Base-by-base conservation (phyloP, 2,329 filamentous ascomycete genomes). In the Aureobasidium vineae region DNA sequence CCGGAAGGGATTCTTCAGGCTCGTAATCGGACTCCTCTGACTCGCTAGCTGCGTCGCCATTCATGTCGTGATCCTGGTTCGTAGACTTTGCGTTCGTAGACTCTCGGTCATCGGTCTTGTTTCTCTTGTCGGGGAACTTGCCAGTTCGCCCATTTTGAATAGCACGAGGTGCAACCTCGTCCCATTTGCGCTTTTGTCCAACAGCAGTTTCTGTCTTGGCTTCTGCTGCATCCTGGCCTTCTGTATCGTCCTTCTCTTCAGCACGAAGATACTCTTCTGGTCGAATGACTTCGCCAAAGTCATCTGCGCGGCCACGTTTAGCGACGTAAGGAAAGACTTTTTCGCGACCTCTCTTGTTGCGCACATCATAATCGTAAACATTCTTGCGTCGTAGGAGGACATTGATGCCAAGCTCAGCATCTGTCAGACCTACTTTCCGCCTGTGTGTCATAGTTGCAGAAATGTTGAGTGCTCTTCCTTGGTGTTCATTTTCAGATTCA, bases 181-280 rank as follows among this genome's bases (percentile, higher is more conserved):
- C 91, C 92, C 94, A 98, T 77, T 92, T 96, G 68, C 95, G 86
- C 79, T 99, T 99, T 80, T 94, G 93, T 21, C 94, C 95, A 23
- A 97, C 84, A 13, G 77, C 73, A 50, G 78, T 75, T 66, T 80
- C 77, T 66, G 78, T 77, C 71, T 78, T 78, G 53, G 83, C 82
- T 40, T 84, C 81, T 23, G 80, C 77, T 66, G 86, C 80, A 57
- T 88, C 87, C 61, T 88, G 85, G 15, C 85, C 86, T 47, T 91
- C 89, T 21, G 86, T 83, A 67, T 89, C 87, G 71, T 96, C 92
- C 66, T 92, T 88, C 77, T 98, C 95, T 75, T 99, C 95, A 0
- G 93, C 94, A 67, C 93, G 86, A 1, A 97, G 84, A 74, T 94
- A 99, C 70, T 99, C 95, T 76, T 98, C 95, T 0, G 94, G 91